These are phyloP conservation scores for Colletotrichum siamense DNA, from an alignment of 2,329 filamentous ascomycete species.

Conservation along the genomic window DNA sequence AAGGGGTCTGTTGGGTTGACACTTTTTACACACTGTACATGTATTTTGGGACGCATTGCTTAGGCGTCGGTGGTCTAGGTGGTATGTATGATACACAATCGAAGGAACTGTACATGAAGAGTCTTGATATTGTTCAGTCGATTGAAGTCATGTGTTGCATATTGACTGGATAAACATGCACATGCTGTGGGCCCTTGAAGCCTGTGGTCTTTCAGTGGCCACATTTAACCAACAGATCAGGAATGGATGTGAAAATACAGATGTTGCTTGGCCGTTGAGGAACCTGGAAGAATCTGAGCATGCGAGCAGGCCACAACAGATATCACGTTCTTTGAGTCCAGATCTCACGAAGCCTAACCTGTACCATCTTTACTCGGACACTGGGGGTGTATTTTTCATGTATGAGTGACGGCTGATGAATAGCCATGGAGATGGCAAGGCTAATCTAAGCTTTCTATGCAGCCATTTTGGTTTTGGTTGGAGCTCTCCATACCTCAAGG, in stretches of 20 bases:
- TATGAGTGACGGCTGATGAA: not conserved
- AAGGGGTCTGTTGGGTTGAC: not conserved
- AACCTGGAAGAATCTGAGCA: not conserved
- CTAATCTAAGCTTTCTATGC: rapidly evolving
- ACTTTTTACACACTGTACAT: not conserved
- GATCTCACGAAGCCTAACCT: not conserved
- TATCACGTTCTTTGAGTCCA: not conserved
- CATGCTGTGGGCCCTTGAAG: not conserved
- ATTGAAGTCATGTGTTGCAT: not conserved
- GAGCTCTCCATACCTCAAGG: not conserved
- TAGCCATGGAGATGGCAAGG: not conserved
- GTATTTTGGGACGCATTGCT: not conserved
- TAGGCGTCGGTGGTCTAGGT: not conserved
- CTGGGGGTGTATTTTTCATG: not conserved
- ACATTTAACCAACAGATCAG: not conserved
- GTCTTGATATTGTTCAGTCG: too few relatives aligned
- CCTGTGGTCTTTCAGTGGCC: not conserved
- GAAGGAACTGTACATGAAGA: constrained; percentile 19
- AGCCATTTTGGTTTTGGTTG: not conserved
- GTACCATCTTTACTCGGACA: not conserved
- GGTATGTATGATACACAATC: not conserved
- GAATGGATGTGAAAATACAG: not conserved
- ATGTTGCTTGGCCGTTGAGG: not conserved
- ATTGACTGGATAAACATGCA: not conserved
- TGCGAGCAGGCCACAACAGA: not conserved